Evolutionary conservation across 2,329 filamentous ascomycete genomes (phyloP).

Genomic region (Hyphodiscus sp.): DNA sequence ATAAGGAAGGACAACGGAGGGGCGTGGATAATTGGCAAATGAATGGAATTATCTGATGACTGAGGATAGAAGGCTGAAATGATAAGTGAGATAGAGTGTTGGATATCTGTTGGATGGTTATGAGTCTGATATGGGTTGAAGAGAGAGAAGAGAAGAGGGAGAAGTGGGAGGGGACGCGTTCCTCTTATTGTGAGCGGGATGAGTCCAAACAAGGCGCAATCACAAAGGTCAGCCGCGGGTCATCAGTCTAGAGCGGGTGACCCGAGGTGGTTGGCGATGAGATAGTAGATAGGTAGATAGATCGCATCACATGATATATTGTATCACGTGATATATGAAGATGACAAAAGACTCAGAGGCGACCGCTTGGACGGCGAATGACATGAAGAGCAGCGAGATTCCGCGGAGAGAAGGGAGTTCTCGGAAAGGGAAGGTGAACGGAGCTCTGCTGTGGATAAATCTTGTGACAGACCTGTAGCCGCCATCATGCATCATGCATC

Average conservation of each 20-base stretch:
- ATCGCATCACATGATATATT: no score
- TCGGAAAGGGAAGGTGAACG: no score
- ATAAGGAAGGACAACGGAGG: no score
- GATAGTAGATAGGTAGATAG: no score
- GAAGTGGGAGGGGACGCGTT: not conserved
- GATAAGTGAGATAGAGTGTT: not conserved
- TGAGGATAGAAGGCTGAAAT: not conserved
- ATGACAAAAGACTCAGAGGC: no score
- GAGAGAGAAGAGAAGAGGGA: not conserved
- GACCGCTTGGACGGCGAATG: no score
- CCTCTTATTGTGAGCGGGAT: not conserved
- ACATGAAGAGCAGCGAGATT: no score
- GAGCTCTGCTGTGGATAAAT: no score
- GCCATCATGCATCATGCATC: no score
- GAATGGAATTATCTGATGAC: not conserved
- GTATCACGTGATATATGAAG: no score
- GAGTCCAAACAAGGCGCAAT: not conserved
- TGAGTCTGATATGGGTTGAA: not conserved
- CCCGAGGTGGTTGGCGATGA: not conserved
- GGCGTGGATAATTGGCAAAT: not conserved
- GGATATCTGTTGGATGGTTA: not conserved
- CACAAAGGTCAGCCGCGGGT: not conserved
- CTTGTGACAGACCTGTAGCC: no score
- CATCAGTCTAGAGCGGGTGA: not conserved
- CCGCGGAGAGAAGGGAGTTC: no score